Conservation (phyloP, 768 basidiomycete genomes). For the Mycena epipterygia region DNA sequence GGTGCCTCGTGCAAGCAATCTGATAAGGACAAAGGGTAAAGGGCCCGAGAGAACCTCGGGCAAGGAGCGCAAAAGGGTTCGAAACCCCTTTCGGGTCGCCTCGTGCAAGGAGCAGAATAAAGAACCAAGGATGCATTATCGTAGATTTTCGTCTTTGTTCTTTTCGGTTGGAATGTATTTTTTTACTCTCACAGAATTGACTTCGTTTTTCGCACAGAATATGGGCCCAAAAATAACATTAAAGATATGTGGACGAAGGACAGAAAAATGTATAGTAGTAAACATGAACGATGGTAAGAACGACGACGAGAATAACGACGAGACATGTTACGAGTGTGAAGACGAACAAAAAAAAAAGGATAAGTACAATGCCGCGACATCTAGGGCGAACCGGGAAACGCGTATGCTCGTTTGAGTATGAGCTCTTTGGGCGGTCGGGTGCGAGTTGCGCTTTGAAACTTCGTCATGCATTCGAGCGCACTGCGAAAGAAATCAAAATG, state of each 20-base stretch:
- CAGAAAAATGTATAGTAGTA: background rate
- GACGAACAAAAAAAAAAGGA: background rate
- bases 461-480: background rate
- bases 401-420: background rate
- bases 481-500: background rate
- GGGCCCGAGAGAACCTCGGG: background rate
- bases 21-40: background rate
- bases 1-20: background rate
- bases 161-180: background rate
- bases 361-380: background rate
- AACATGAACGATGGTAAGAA: no score
- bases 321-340: background rate
- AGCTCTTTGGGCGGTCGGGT: conserved; percentile 7
- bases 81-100: no score
- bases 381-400: conserved; percentile 14
- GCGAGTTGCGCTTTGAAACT: conserved; percentile 3
- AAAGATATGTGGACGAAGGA: background rate
- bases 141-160: background rate
- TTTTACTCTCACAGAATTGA: no score
- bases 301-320: no score
- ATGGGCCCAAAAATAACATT: background rate
- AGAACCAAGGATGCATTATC: background rate
- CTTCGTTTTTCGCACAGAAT: background rate
- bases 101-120: no score
- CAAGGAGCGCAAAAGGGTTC: background rate